Conservation (phyloP, 768 basidiomycete species). For the Termitomyces sp. region DNA sequence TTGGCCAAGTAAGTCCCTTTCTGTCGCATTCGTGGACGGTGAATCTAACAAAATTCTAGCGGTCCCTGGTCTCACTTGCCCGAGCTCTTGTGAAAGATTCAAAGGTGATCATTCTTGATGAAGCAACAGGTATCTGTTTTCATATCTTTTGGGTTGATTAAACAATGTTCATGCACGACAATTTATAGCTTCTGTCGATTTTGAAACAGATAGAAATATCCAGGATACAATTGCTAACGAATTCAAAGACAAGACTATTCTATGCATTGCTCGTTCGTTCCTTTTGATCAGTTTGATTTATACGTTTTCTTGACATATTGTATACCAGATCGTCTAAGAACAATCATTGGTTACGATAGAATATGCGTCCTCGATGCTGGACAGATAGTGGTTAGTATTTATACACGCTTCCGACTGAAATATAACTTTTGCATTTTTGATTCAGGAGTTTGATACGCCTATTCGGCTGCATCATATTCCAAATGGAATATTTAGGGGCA, state of each 20-base stretch:
- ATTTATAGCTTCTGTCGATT: constrained; percentile 71
- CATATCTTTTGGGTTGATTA: background rate
- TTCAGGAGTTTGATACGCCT: constrained; percentile 80
- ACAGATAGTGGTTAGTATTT: constrained; percentile 53
- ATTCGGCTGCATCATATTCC: constrained; percentile 49
- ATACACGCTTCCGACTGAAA: background rate
- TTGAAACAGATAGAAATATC: constrained; percentile 87
- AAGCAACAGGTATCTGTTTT: constrained; percentile 58
- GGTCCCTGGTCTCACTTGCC: constrained; percentile 83
- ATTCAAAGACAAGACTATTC: constrained; percentile 79
- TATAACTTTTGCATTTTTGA: background rate
- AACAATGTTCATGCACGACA: background rate
- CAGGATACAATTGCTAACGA: constrained; percentile 84
- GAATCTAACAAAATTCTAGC: constrained; percentile 30
- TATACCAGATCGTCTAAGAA: constrained; percentile 68
- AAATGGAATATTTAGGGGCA: constrained; percentile 73
- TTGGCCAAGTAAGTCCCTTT: constrained; percentile 46
- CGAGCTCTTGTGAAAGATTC: constrained; percentile 85
- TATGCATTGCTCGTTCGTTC: constrained; percentile 80
- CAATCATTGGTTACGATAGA: constrained; percentile 84
- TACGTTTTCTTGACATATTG: background rate
- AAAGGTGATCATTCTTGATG: constrained; percentile 83
- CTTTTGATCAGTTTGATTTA: background rate
- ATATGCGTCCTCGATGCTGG: constrained; percentile 87
- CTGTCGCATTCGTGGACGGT: background rate